Percentiles rank a stretch among this genome's conserved stretches.
Evolutionary conservation across 108 stramenopile genomes (phyloP).

Genomic region (Fragilaria crotonensis): DNA sequence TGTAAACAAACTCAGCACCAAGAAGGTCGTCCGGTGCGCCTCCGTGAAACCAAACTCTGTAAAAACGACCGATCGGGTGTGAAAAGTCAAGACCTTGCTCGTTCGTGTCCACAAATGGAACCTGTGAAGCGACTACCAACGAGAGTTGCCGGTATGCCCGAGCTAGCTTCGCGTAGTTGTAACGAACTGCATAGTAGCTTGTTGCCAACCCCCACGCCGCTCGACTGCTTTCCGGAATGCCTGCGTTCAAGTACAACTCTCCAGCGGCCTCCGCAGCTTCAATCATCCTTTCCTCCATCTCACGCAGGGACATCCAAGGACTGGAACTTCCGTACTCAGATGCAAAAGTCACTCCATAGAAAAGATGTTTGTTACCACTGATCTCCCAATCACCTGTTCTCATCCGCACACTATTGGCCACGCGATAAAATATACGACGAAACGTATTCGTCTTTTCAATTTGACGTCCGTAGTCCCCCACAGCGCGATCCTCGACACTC

Average conservation of each 20-base stretch:
- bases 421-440: constrained; percentile 76
- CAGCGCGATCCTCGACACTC: constrained; percentile 28
- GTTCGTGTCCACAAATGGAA: constrained; percentile 67
- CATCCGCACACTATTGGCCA: constrained; percentile 63
- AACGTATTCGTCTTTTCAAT: constrained; percentile 57
- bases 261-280: constrained; percentile 78
- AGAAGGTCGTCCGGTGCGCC: constrained; percentile 83
- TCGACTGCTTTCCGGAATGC: constrained; percentile 77
- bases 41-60: constrained; percentile 86
- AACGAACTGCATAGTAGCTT: constrained; percentile 71
- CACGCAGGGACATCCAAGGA: constrained; percentile 62
- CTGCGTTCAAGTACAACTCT: constrained; percentile 68
- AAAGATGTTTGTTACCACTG: constrained; percentile 56
- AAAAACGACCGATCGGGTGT: constrained; percentile 71
- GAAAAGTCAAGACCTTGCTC: constrained; percentile 55
- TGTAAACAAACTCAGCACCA: constrained; percentile 76
- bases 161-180: constrained; percentile 70
- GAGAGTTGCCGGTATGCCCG: constrained; percentile 61
- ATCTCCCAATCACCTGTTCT: constrained; percentile 62
- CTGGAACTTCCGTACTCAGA: constrained; percentile 54
- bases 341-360: constrained; percentile 67
- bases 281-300: constrained; percentile 80
- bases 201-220: constrained; percentile 68
- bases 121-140: constrained; percentile 53
- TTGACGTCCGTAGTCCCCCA: constrained; percentile 16